Base-by-base conservation (phyloP, 2,329 filamentous ascomycete species). In the Lachnellula occidentalis region DNA sequence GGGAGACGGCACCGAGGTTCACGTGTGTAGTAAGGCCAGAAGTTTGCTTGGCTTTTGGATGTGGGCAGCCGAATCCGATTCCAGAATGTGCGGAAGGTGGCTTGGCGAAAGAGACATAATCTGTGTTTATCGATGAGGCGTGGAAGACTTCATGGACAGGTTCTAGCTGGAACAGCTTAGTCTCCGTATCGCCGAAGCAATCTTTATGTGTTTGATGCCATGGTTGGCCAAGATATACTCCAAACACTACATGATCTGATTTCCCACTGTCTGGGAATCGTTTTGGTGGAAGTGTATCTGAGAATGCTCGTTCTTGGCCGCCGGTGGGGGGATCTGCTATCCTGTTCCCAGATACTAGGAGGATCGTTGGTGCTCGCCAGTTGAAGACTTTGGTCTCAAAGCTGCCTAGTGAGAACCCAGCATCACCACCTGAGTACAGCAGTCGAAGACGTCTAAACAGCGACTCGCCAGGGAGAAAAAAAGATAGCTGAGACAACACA, bases 381-480 rank as follows among this genome's bases (percentile, higher is more conserved):
- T 90, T 87, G 71, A 90, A 87, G 2, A 89, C 83, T 61, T 84
- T 85, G 19, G 83, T 79, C 66, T 90, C 85, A 59, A 90, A 90
- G 53, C 83, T 86, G 21, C 87, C 86, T 81, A 90, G 86, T 19
- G 85, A 88, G 70, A 90, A 91, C 5, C 87, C 87, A 12, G 85
- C 82, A 24, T 82, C 79, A 46, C 80, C 83, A 5, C 87, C 87
- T 1, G 83, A 85, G 66, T 90, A 91, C 0, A 91, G 74, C 2
- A 83, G 76, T 1, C 85, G 80, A 2, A 90, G 73, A 3, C 81
- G 76, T 11, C 82, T 75, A 67, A 90, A 90, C 5, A 91, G 75
- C 2, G 79, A 77, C 4, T 75, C 74, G 6, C 83, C 82, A 1
- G 81, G 81, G 27, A 91, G 76, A 66, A 90, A 90, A 64, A 90